Conservation (phyloP, 192 early-diverging fungal species). For the Coemansia sp. region DNA sequence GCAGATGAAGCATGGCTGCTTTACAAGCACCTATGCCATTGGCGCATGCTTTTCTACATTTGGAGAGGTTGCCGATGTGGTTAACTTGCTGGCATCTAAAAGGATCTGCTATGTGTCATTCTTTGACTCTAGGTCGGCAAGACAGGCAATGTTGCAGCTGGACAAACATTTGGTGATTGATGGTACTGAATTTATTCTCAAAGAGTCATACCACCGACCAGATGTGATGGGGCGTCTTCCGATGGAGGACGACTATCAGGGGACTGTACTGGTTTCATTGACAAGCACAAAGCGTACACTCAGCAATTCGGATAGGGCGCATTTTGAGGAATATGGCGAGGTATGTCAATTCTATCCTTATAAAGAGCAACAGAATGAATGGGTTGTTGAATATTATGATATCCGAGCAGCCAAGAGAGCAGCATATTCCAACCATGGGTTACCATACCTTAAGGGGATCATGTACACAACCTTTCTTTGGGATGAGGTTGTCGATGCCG, state of each 20-base stretch:
- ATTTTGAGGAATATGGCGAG: conserved; percentile 28
- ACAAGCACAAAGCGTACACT: conserved; percentile 7
- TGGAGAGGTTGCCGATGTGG: conserved; percentile 33
- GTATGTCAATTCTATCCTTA: conserved; percentile 20
- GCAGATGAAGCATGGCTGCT: not conserved
- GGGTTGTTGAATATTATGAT: conserved; percentile 43
- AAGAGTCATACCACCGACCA: conserved; percentile 25
- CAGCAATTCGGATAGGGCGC: conserved; percentile 6
- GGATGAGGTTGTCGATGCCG: conserved; percentile 16
- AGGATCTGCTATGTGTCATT: conserved; percentile 44
- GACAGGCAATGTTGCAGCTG: conserved; percentile 2
- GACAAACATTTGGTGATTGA: conserved; percentile 13
- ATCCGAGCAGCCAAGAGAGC: conserved; percentile 20
- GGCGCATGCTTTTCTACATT: conserved; percentile 16
- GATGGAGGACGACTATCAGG: conserved; percentile 17
- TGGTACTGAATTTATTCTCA: not conserved
- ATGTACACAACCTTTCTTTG: conserved; percentile 34
- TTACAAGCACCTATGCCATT: not conserved
- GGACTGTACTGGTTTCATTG: conserved; percentile 26
- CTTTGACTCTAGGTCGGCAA: conserved; percentile 27
- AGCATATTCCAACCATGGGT: conserved; percentile 8
- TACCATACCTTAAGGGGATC: conserved; percentile 7
- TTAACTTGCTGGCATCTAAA: conserved; percentile 6
- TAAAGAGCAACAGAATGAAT: conserved; percentile 13
- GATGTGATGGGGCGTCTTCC: conserved; percentile 16